Base-by-base conservation (phyloP, 208 protist genomes). In the Leptomonas pyrrhocoris region DNA sequence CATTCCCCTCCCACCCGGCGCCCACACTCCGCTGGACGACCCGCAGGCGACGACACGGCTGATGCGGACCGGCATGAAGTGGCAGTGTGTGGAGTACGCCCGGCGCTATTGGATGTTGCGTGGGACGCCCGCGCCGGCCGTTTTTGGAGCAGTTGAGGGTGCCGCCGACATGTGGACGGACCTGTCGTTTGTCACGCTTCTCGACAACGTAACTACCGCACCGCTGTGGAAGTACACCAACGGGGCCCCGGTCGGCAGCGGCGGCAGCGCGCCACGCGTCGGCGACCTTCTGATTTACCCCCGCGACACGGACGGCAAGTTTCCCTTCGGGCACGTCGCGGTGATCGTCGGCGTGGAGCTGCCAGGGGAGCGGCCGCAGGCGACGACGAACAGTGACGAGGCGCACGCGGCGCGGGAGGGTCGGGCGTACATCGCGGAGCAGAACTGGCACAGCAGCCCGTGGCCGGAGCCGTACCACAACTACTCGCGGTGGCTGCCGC, bases 11-110 rank as follows among this genome's bases (percentile, higher is more conserved):
- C 62, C 55, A 23, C 43, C 45, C 0, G 70, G 18, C 13, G 18
- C 73, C 8, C 51, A 36, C 31, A 40, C 45, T 30, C 53, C 30
- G n/a, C 25, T 51, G 16, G 23, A 49, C 46, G 43, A 56, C 9
- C 43, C 50, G 16, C 11, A 54, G 21, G 36, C 54, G 28, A 78
- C 16, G 2, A 74, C 36, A 8, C 56, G 51, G 15, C 25, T 57
- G 60, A 72, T 79, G 65, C 38, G n/a, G 4, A 88, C 45, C 16
- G 90, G 90, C 7, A 75, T 96, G 79, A 72, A 82, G 68, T 96
- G 91, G 91, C 88, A 96, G 73, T 96, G 91, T 51, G 88, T 96
- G 28, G 88, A 96, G 78, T 96, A 92, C 77, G 91, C 91, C 12
- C 69, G 91, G 28, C 84, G 91, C 34, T 96, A 96, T 73, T 94